A percentile compares a stretch with the other conserved stretches of the same genome.
Evolutionary conservation across 164 flowering plant genomes (phyloP).

Genomic region (Nelumbo lutea): DNA sequence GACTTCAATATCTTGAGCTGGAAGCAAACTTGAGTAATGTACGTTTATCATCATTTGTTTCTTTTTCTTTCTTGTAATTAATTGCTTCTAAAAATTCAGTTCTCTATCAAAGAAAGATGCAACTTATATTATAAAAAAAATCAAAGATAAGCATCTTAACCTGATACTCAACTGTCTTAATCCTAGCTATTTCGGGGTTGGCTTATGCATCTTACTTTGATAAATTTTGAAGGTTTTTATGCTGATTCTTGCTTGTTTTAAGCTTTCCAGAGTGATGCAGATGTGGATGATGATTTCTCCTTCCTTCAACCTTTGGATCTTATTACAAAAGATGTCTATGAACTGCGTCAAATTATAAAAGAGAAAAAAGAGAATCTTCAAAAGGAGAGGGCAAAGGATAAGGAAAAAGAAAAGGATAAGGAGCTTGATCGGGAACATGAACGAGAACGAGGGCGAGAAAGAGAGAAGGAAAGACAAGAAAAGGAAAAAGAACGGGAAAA

Average conservation of each 20-base stretch:
- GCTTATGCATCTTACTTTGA: background rate
- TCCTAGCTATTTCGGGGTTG: no score
- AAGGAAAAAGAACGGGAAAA: constrained; percentile 28
- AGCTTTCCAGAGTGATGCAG: constrained; percentile 66
- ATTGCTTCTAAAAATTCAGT: no score
- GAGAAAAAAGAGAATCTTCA: constrained; percentile 59
- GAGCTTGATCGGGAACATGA: constrained; percentile 24
- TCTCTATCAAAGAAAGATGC: no score
- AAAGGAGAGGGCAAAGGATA: constrained; percentile 57
- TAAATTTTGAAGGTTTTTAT: constrained; percentile 1
- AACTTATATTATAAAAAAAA: no score
- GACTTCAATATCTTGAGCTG: constrained; percentile 91
- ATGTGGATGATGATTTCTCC: constrained; percentile 87
- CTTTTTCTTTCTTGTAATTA: background rate
- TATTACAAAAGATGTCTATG: constrained; percentile 79
- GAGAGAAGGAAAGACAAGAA: constrained; percentile 11
- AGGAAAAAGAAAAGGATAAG: constrained; percentile 33
- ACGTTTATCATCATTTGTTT: constrained; percentile 24
- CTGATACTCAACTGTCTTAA: no score
- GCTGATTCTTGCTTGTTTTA: constrained; percentile 28
- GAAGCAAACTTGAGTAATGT: constrained; percentile 88
- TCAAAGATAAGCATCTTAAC: no score
- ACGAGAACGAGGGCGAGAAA: constrained; percentile 17
- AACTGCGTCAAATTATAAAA: constrained; percentile 64
- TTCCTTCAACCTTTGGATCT: constrained; percentile 91